Percentiles rank a stretch among this genome's conserved stretches.
These are phyloP conservation scores for Dendryphion nanum DNA, from an alignment of 2,329 filamentous ascomycete genomes.

Conservation along the genomic window DNA sequence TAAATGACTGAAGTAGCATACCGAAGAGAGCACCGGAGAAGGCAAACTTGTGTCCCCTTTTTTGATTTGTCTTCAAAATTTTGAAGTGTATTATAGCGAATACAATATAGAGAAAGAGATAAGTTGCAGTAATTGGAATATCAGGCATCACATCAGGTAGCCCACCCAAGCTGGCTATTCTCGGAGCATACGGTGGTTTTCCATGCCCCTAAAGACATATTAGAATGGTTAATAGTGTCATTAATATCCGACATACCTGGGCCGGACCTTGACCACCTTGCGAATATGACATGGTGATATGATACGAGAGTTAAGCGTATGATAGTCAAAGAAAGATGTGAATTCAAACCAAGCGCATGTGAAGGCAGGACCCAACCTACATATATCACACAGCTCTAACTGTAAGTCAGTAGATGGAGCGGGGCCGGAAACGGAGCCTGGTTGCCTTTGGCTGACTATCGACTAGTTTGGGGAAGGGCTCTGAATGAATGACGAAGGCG, in stretches of 20 bases:
- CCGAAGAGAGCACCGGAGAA: slow-evolving; percentile 44
- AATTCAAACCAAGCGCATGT: neutral
- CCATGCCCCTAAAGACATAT: slow-evolving; percentile 4
- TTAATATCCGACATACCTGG: no score
- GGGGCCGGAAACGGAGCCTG: slow-evolving; percentile 17
- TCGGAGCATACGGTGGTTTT: slow-evolving; percentile 28
- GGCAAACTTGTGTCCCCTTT: slow-evolving; percentile 44
- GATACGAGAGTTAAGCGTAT: no score
- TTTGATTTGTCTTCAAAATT: slow-evolving; percentile 41
- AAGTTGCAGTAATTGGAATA: slow-evolving; percentile 41
- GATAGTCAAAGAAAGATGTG: neutral
- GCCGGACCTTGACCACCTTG: no score
- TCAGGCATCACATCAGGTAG: slow-evolving; percentile 34
- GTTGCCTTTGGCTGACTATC: slow-evolving; percentile 12
- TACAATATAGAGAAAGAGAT: slow-evolving; percentile 42
- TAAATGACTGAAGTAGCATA: slow-evolving; percentile 12
- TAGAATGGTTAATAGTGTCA: no score
- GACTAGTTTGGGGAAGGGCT: slow-evolving; percentile 16
- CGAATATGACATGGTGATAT: no score
- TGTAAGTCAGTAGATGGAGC: slow-evolving; percentile 10
- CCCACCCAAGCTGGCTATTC: slow-evolving; percentile 26
- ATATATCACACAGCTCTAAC: slow-evolving; percentile 22
- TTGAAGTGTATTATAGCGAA: slow-evolving; percentile 42
- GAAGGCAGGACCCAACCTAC: neutral
- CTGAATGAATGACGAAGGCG: slow-evolving; percentile 23